phyloP scores from a whole-genome alignment of 441 rosid genomes.

The Pelargonium myrrhifolium region DNA sequence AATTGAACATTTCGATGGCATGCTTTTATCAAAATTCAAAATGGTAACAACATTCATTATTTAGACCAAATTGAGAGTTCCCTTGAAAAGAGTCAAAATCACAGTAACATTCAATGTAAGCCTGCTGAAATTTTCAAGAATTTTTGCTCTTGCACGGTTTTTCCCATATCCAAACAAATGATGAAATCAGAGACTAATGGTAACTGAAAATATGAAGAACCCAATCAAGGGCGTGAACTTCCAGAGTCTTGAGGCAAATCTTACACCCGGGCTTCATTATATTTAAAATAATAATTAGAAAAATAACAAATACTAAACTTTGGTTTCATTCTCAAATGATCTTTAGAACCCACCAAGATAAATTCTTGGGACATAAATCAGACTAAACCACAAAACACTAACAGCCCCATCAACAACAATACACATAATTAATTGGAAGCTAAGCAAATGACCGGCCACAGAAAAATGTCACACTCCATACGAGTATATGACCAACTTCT shows the following conservation, averaged over 20 bases:
- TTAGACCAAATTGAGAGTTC: neutral
- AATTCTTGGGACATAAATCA: neutral
- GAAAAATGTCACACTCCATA: neutral
- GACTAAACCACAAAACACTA: neutral
- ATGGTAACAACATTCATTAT: neutral
- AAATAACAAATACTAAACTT: neutral
- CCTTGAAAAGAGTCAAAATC: neutral
- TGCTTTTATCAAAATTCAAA: neutral
- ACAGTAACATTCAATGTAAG: neutral
- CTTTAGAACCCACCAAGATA: neutral
- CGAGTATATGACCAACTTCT: neutral
- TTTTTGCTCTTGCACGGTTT: too few relatives aligned
- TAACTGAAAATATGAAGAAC: neutral
- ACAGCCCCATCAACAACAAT: neutral
- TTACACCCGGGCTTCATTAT: neutral
- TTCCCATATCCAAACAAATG: too few relatives aligned
- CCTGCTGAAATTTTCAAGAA: too few relatives aligned
- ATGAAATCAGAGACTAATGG: neutral
- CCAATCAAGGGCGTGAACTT: neutral
- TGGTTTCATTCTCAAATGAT: neutral
- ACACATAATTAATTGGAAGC: neutral
- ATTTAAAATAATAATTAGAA: neutral
- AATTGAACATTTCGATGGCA: neutral
- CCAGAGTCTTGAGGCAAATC: neutral
- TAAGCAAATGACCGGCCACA: neutral